These are phyloP conservation scores for Coemansia sp. DNA, from an alignment of 371 early-diverging fungal species.

Conservation along the genomic window DNA sequence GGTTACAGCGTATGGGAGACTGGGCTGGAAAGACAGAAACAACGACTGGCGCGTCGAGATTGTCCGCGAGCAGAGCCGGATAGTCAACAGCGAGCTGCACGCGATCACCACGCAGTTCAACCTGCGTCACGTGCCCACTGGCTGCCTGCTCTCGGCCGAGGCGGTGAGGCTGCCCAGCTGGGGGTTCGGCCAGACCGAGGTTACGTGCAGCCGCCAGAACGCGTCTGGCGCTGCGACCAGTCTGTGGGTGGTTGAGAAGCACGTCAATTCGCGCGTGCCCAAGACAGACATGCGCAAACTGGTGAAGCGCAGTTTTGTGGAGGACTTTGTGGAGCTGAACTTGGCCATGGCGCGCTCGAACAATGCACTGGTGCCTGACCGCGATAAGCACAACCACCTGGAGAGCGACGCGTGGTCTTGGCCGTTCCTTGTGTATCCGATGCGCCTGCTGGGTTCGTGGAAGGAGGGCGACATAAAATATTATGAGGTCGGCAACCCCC, in stretches of 20 bases:
- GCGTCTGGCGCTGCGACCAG: neutral
- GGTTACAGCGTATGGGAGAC: constrained; percentile 60
- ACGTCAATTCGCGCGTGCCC: constrained; percentile 19
- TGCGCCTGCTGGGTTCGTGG: constrained; percentile 95
- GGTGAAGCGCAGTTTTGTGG: constrained; percentile 28
- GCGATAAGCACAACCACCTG: constrained; percentile 89
- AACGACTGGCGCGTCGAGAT: constrained; percentile 38
- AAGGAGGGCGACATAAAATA: constrained; percentile 83
- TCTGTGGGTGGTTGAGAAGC: constrained; percentile 32
- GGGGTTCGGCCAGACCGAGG: constrained; percentile 39
- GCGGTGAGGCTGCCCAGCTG: constrained; percentile 28
- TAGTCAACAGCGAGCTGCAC: constrained; percentile 19
- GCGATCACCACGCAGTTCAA: constrained; percentile 32
- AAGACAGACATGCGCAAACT: constrained; percentile 19
- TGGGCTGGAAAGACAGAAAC: constrained; percentile 30
- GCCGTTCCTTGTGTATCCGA: constrained; percentile 86
- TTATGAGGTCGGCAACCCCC: constrained; percentile 94
- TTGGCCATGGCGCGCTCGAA: constrained; percentile 61
- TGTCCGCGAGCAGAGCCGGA: constrained; percentile 23
- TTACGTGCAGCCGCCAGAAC: constrained; percentile 24
- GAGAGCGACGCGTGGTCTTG: constrained; percentile 91
- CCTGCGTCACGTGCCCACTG: constrained; percentile 19
- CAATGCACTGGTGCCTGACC: constrained; percentile 95
- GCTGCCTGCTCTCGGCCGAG: constrained; percentile 30
- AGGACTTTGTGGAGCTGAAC: constrained; percentile 37